phyloP scores from a whole-genome alignment of 2,329 filamentous ascomycete species.

The Cercospora sp. region DNA sequence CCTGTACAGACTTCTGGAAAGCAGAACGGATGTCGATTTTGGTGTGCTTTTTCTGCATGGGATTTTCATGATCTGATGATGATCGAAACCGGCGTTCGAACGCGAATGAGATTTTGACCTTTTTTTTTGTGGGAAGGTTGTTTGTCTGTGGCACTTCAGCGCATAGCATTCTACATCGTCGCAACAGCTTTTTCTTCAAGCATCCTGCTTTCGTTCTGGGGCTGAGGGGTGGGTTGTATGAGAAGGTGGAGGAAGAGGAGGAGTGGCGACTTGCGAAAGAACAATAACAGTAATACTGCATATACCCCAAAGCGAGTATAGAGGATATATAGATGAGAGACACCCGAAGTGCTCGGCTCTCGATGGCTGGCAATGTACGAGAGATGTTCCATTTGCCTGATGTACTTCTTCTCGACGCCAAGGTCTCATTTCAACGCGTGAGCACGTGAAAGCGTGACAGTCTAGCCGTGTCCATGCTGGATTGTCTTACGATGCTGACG shows the following conservation, averaged over 20 bases:
- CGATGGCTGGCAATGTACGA: conserved; percentile 4
- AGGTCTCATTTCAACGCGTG: not conserved
- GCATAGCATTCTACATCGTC: conserved; percentile 14
- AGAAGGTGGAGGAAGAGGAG: not conserved
- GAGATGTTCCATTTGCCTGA: not conserved
- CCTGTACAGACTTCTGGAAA: conserved; percentile 23
- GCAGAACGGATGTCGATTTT: conserved; percentile 5
- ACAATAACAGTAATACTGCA: conserved; percentile 6
- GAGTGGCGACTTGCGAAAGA: not conserved
- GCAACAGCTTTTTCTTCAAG: not conserved
- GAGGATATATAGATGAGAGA: conserved; percentile 24
- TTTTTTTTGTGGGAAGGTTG: not conserved
- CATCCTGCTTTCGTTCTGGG: not conserved
- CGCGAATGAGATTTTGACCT: conserved; percentile 3
- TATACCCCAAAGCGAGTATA: conserved; percentile 18
- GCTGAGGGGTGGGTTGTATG: not conserved
- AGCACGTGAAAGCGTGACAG: not conserved
- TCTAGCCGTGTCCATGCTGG: not conserved
- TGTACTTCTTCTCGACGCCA: not conserved
- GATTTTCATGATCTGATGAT: conserved; percentile 24
- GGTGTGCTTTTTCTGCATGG: not conserved
- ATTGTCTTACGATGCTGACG: conserved; percentile 3
- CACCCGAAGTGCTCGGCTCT: conserved; percentile 29
- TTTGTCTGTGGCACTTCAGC: conserved; percentile 11
- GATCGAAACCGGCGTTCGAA: conserved; percentile 21